Evolutionary conservation across 148 eudicot species (phyloP), one percentile per base, ranked within the genome.

Genomic region (Beta vulgaris): DNA sequence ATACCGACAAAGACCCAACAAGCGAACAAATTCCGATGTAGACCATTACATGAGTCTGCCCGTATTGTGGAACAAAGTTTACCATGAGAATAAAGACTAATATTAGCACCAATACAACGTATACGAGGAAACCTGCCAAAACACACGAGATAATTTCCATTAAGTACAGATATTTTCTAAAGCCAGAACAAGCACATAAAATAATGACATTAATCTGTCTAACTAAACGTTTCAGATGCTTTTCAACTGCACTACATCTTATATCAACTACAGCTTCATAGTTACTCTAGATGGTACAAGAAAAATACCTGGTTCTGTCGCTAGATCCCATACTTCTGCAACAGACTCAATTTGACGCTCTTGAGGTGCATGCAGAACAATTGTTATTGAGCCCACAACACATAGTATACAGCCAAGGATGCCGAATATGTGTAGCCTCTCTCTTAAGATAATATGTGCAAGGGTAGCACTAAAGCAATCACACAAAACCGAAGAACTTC

Each of bases 351-450:
- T 92, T 71, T 86, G 89, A 43, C 97, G 89, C 73, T 92, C 97
- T 83, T 87, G 92, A 40, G 97, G 97, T 76, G 97, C 97, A 83
- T 90, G 97, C 35, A 92, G 84, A 65, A 92, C 97, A 70, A 92
- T 88, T 35, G 92, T 84, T 68, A 84, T 90, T 64, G 97, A 92
- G 67, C 97, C 97, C 69, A 90, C 97, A 43, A 92, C 86, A 72
- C 94, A 92, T 7, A 92, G 82, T 77, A 87, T 84, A 83, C 97
- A 92, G 71, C 97, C 97, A 67, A 92, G 86, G 77, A 90, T 60
- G 26, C 97, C 94, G 75, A 90, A 92, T 39, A 86, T 86, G 69
- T 92, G 97, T 37, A 92, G 80, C 73, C 75, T 88, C 81, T 91
- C 97, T 53, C 86, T 75, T 70, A 92, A 79, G 39, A 92, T 88